Evolutionary conservation across 2,329 filamentous ascomycete species (phyloP).

Genomic region (Paecilomyces niveus): DNA sequence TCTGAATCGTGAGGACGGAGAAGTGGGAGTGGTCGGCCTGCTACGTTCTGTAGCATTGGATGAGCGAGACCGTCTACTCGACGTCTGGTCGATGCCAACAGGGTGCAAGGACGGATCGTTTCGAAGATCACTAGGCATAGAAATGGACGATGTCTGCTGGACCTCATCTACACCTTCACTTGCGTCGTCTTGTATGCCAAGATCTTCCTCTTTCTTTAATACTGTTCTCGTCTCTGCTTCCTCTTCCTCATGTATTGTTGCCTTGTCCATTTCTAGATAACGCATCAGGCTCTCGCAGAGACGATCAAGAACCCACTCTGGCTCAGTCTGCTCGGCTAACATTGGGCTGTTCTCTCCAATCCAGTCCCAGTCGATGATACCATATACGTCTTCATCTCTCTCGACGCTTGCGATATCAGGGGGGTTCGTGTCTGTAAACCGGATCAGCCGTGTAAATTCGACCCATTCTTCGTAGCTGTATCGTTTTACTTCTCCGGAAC

Average conservation of each 20-base stretch:
- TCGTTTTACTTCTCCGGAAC: conserved; percentile 49
- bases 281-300: conserved; percentile 57
- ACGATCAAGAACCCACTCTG: conserved; percentile 60
- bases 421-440: conserved; percentile 40
- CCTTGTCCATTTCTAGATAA: conserved; percentile 22
- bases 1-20: neutral
- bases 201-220: conserved; percentile 16
- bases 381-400: conserved; percentile 49
- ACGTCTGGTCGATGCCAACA: neutral
- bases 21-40: neutral
- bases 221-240: conserved; percentile 11
- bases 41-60: neutral
- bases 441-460: conserved; percentile 70
- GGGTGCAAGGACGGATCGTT: neutral
- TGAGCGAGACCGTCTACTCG: neutral
- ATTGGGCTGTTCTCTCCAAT: conserved; percentile 63
- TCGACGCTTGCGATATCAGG: conserved; percentile 22
- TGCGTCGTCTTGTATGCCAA: conserved; percentile 12
- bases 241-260: conserved; percentile 1
- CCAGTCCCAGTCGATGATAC: conserved; percentile 64
- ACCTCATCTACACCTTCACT: neutral
- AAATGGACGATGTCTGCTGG: neutral
- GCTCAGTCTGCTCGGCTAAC: conserved; percentile 55
- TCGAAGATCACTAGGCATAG: neutral
- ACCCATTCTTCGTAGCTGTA: conserved; percentile 85